Evolutionary conservation across 2,329 filamentous ascomycete species (phyloP).

Genomic region (Fusarium subglutinans): DNA sequence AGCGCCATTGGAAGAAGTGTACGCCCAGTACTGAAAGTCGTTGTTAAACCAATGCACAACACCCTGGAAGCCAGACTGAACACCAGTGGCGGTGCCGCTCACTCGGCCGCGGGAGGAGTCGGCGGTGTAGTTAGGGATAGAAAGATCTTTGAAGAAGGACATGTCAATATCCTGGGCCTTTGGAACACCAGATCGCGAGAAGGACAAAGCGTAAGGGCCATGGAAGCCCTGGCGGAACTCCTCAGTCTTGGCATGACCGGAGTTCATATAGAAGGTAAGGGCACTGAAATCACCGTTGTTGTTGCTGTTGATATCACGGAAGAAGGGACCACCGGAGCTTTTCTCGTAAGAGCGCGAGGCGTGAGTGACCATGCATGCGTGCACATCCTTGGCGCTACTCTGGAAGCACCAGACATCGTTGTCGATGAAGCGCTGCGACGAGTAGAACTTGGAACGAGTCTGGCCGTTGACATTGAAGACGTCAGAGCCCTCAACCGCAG

Average conservation of each 20-base stretch:
- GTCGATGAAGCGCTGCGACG: conserved; percentile 74
- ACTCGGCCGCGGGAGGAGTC: conserved; percentile 66
- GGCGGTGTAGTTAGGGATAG: conserved; percentile 66
- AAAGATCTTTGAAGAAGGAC: conserved; percentile 67
- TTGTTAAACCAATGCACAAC: conserved; percentile 74
- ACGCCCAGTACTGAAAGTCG: conserved; percentile 72
- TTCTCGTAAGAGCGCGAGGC: conserved; percentile 62
- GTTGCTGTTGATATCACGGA: conserved; percentile 72
- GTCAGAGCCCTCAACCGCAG: conserved; percentile 66
- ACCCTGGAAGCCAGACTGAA: conserved; percentile 59
- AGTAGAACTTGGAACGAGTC: conserved; percentile 77
- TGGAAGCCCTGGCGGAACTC: conserved; percentile 69
- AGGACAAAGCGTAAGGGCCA: conserved; percentile 71
- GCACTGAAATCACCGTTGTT: conserved; percentile 66
- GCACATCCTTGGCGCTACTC: conserved; percentile 55
- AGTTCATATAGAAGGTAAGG: conserved; percentile 77
- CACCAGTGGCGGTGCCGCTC: conserved; percentile 67
- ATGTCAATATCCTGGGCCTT: conserved; percentile 58
- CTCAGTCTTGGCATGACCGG: conserved; percentile 70
- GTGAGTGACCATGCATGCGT: conserved; percentile 68
- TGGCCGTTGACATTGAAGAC: conserved; percentile 68
- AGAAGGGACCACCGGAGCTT: conserved; percentile 73
- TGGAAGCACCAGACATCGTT: conserved; percentile 71
- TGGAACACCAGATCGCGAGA: conserved; percentile 67
- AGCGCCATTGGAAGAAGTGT: conserved; percentile 61